Percentiles rank a stretch among this genome's conserved stretches.
phyloP scores from a whole-genome alignment of 1,139 yeast species.

The Candida sp. region DNA sequence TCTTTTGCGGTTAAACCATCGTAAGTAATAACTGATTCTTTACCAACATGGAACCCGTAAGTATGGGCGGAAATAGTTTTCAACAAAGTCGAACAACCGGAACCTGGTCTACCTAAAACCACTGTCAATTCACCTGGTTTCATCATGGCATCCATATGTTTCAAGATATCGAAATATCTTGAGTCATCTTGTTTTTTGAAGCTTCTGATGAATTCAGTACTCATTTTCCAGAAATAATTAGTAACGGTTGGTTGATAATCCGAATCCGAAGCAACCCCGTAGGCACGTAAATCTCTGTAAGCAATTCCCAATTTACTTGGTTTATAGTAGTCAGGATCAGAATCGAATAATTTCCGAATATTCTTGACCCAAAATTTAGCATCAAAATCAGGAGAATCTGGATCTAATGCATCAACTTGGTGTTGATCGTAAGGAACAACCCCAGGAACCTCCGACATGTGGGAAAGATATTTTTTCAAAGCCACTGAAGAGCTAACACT shows the following conservation, averaged over 20 bases:
- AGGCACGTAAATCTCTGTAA: conserved; percentile 65
- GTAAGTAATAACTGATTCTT: conserved; percentile 30
- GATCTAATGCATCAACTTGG: conserved; percentile 9
- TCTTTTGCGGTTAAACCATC: conserved; percentile 50
- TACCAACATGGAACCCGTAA: conserved; percentile 30
- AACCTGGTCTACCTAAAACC: conserved; percentile 36
- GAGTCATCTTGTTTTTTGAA: conserved; percentile 35
- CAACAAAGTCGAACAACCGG: conserved; percentile 33
- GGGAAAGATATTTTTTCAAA: conserved; percentile 30
- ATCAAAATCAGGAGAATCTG: conserved; percentile 10
- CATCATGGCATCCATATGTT: conserved; percentile 31
- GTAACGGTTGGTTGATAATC: conserved; percentile 75
- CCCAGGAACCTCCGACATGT: conserved; percentile 55
- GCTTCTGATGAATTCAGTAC: conserved; percentile 23
- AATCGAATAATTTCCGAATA: conserved; percentile 50
- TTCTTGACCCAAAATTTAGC: conserved; percentile 69
- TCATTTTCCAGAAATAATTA: conserved; percentile 37
- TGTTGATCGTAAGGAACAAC: conserved; percentile 28
- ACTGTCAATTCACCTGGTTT: conserved; percentile 34
- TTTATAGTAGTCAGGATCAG: conserved; percentile 64
- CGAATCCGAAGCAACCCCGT: conserved; percentile 73
- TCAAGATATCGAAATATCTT: conserved; percentile 26
- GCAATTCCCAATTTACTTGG: conserved; percentile 65
- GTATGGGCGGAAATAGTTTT: conserved; percentile 34
- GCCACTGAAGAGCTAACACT: conserved; percentile 33